Evolutionary conservation across 2,329 filamentous ascomycete species (phyloP), one percentile per base, ranked within the genome.

Genomic region (Ophiostoma populinum): DNA sequence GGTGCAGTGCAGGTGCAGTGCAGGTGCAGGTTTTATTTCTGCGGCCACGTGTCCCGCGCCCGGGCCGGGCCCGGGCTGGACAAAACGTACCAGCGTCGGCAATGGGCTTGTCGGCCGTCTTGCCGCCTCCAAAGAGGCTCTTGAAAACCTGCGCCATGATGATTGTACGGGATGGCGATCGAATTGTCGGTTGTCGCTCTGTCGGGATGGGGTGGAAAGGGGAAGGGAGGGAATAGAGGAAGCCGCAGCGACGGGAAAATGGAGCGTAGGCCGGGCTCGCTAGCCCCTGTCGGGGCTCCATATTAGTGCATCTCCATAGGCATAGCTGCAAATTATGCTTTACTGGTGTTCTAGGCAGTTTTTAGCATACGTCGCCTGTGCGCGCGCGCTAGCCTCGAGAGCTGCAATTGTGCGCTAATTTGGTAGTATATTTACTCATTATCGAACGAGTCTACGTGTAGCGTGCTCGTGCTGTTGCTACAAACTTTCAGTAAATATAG

Each of bases 51-150:
- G n/a, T n/a, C n/a, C 26, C 15, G 7, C 7, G 11, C 7, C 12
- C 7, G 5, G 12, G 11, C 26, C 13, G 13, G 6, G 8, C 3
- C 26, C 15, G 10, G 13, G 18, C 15, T 16, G 7, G 21, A n/a
- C 15, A 12, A 32, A 33, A 45, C 68, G 49, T 62, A 81, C 77
- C 77, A 46, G 75, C 66, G 55, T 82, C 75, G 40, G 55, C 63
- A 34, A 59, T 55, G 24, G 61, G 56, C 45, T 62, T 63, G 44
- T 61, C 61, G 31, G 59, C 56, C 42, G 72, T 61, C 61, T 80
- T 75, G 51, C 63, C 63, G 52, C 69, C 75, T 50, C 76, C 76
- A 47, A 85, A 70, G 49, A 82, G 56, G 51, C 70, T 71, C 57
- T 79, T 79, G 46, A 80, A 51, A 45, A 78, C 56, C 48, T 66